These are phyloP conservation scores for Sugiyamaella pinicola DNA, from an alignment of 1,139 yeast species.

Conservation along the genomic window DNA sequence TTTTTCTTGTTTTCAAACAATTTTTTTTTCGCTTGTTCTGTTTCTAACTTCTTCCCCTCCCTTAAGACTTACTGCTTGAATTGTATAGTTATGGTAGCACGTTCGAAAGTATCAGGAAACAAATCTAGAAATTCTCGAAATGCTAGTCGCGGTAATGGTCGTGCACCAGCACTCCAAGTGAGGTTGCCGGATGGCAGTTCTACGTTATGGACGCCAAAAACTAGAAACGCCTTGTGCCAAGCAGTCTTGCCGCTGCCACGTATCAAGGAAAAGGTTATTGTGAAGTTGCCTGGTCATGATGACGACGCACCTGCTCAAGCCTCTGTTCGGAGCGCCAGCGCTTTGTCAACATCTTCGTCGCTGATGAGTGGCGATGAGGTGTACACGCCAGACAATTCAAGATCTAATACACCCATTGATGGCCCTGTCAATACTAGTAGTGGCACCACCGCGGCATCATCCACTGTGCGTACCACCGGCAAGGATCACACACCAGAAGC, in stretches of 20 bases:
- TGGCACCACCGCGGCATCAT: background rate
- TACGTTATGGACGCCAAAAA: slow-evolving; percentile 9
- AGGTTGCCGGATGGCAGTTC: slow-evolving; percentile 12
- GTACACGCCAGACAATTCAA: slow-evolving; percentile 6
- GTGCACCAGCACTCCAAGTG: slow-evolving; percentile 3
- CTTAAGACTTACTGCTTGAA: background rate
- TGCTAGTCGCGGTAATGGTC: background rate
- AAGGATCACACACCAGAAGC: background rate
- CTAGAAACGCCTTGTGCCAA: background rate
- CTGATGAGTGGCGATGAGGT: slow-evolving; percentile 7
- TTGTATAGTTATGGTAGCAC: slow-evolving; percentile 10
- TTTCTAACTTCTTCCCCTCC: background rate
- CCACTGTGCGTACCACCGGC: too few relatives aligned
- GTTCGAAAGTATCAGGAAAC: background rate
- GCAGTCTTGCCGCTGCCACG: slow-evolving; percentile 6
- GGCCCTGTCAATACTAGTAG: background rate
- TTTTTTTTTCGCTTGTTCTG: background rate
- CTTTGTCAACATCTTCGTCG: slow-evolving; percentile 13
- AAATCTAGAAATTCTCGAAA: slow-evolving; percentile 1
- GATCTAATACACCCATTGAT: slow-evolving; percentile 8
- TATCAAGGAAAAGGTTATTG: slow-evolving; percentile 9
- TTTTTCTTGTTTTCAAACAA: too few relatives aligned
- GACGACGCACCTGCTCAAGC: background rate
- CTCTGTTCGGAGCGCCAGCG: slow-evolving; percentile 7
- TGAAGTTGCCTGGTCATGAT: slow-evolving; percentile 14